Conservation (phyloP, 352 stramenopile genomes). For the Sclerospora graminicola region DNA sequence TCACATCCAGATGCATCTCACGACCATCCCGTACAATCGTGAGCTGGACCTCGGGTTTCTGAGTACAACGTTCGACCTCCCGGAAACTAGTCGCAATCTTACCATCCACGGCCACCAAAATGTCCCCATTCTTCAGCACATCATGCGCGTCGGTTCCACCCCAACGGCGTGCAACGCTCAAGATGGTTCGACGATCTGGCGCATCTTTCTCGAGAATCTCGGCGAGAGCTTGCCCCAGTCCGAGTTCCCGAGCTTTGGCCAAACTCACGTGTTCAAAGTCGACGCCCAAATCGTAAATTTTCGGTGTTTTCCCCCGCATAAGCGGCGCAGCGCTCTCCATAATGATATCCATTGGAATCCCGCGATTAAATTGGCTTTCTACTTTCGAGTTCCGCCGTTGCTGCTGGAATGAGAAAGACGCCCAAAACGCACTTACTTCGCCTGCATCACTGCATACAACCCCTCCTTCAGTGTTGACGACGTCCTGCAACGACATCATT, state of each 20-base stretch:
- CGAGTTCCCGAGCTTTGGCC: conserved; percentile 82
- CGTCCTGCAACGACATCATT: conserved; percentile 79
- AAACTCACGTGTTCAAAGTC: conserved; percentile 86
- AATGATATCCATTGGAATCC: conserved; percentile 81
- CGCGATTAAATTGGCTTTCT: conserved; percentile 80
- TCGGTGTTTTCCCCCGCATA: conserved; percentile 53
- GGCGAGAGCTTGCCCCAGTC: conserved; percentile 67
- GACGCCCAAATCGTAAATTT: conserved; percentile 73
- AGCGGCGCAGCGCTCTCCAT: conserved; percentile 76
- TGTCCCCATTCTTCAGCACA: conserved; percentile 73
- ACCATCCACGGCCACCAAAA: conserved; percentile 78
- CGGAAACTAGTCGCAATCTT: conserved; percentile 80
- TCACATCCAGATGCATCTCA: conserved; percentile 58
- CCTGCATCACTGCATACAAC: conserved; percentile 64
- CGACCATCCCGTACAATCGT: conserved; percentile 81
- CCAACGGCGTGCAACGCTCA: conserved; percentile 69
- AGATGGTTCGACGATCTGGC: conserved; percentile 60
- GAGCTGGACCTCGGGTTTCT: conserved; percentile 69
- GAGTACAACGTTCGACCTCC: conserved; percentile 71
- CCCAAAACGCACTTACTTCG: conserved; percentile 77
- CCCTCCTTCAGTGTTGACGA: conserved; percentile 72
- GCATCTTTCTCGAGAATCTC: conserved; percentile 65
- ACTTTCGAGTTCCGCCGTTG: conserved; percentile 61
- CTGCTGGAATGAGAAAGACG: conserved; percentile 83
- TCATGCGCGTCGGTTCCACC: conserved; percentile 61